Conservation (phyloP, 352 stramenopile genomes). For the Phytophthora hibernalis region DNA sequence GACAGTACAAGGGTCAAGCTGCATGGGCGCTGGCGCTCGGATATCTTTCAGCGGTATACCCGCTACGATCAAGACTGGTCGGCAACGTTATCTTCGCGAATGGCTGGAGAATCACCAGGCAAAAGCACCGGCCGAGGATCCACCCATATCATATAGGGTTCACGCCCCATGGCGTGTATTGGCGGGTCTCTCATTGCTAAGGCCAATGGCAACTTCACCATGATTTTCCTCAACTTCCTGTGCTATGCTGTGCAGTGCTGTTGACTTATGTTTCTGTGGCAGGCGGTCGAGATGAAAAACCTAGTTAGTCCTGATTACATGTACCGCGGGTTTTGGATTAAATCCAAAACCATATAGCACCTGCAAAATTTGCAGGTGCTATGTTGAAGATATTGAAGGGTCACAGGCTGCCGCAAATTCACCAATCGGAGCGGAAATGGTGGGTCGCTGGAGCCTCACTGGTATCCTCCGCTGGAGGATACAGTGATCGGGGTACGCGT, state of each 20-base stretch:
- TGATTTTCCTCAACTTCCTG: neutral
- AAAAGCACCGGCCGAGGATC: neutral
- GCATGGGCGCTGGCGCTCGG: slow-evolving; percentile 6
- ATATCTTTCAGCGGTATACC: slow-evolving; percentile 12
- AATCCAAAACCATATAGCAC: too few relatives aligned
- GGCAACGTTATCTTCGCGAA: neutral
- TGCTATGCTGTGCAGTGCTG: neutral
- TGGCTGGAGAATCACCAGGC: neutral
- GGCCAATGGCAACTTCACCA: slow-evolving; percentile 4
- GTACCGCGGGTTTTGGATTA: too few relatives aligned
- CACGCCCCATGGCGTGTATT: slow-evolving; percentile 2
- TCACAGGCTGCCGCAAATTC: neutral
- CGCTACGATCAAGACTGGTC: neutral
- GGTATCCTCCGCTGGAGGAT: too few relatives aligned
- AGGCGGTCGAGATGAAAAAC: neutral
- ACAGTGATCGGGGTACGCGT: neutral
- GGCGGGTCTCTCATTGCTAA: slow-evolving; percentile 5
- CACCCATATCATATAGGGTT: neutral
- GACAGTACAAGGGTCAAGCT: slow-evolving; percentile 9
- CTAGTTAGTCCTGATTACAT: too few relatives aligned
- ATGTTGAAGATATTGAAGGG: neutral
- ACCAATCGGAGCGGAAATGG: neutral
- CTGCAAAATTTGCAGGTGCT: too few relatives aligned
- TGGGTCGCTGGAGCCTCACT: neutral
- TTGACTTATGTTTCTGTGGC: neutral